phyloP scores from a whole-genome alignment of 768 basidiomycete species.

The Trametes elegans region DNA sequence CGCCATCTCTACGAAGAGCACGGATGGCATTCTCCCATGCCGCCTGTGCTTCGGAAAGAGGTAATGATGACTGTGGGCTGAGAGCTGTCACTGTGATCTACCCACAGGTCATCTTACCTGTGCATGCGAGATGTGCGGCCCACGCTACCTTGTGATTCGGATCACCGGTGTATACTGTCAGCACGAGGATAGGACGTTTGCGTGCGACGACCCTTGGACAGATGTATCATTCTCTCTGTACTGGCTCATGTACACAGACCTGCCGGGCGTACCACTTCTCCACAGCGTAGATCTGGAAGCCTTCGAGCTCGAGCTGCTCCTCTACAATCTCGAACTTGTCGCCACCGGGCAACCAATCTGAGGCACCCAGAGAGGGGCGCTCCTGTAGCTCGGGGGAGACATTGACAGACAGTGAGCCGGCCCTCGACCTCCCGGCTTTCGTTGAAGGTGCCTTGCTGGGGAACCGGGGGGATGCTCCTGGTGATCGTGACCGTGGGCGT shows the following conservation, averaged over 20 bases:
- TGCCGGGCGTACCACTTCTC: slow-evolving; percentile 66
- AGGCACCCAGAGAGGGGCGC: slow-evolving; percentile 11
- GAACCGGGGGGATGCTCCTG: slow-evolving; percentile 8
- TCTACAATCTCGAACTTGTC: slow-evolving; percentile 49
- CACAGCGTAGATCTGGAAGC: slow-evolving; percentile 84
- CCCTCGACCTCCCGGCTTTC: slow-evolving; percentile 21
- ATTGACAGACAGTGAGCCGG: slow-evolving; percentile 24
- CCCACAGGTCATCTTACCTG: neutral
- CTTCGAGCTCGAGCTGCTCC: slow-evolving; percentile 48
- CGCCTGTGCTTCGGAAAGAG: slow-evolving; percentile 41
- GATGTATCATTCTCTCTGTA: neutral
- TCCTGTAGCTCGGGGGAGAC: slow-evolving; percentile 18
- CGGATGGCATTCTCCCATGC: slow-evolving; percentile 65
- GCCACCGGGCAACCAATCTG: slow-evolving; percentile 42
- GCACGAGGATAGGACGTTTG: slow-evolving; percentile 53
- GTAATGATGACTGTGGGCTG: slow-evolving; percentile 42
- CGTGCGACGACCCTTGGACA: slow-evolving; percentile 63
- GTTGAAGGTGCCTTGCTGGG: slow-evolving; percentile 18
- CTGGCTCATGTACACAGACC: neutral
- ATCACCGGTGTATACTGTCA: slow-evolving; percentile 79
- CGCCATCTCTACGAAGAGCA: slow-evolving; percentile 64
- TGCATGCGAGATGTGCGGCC: neutral
- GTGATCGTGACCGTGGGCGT: slow-evolving; percentile 9
- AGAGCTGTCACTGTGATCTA: slow-evolving; percentile 64
- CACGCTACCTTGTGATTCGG: slow-evolving; percentile 54